These are phyloP conservation scores for Colletotrichum godetiae DNA, from an alignment of 2,329 filamentous ascomycete genomes.

Conservation along the genomic window DNA sequence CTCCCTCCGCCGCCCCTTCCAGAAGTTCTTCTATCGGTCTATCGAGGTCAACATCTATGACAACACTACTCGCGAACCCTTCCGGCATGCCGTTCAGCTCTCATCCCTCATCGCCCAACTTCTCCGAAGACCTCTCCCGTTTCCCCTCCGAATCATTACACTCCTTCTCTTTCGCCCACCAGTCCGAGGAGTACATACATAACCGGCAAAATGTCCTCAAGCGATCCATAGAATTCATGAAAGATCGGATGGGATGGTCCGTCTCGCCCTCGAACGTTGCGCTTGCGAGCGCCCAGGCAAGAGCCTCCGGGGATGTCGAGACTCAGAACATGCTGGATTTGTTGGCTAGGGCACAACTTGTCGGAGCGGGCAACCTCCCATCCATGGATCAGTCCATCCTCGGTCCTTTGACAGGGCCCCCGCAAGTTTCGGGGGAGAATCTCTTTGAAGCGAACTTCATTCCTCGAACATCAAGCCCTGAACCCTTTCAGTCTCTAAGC, in stretches of 20 bases:
- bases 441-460: slow-evolving; percentile 87
- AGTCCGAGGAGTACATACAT: slow-evolving; percentile 91
- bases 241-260: slow-evolving; percentile 87
- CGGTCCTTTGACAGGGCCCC: slow-evolving; percentile 82
- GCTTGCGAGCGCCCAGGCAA: slow-evolving; percentile 85
- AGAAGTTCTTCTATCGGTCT: slow-evolving; percentile 67
- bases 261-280: slow-evolving; percentile 73
- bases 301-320: slow-evolving; percentile 84
- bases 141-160: slow-evolving; percentile 97
- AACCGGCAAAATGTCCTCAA: slow-evolving; percentile 94
- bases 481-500: slow-evolving; percentile 51
- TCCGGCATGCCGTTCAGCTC: slow-evolving; percentile 66
- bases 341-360: slow-evolving; percentile 82
- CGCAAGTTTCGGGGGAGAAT: slow-evolving; percentile 78
- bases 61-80: slow-evolving; percentile 70
- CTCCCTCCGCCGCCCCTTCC: slow-evolving; percentile 73
- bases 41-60: slow-evolving; percentile 79
- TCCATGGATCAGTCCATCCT: slow-evolving; percentile 55
- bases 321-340: slow-evolving; percentile 92
- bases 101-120: slow-evolving; percentile 78
- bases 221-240: slow-evolving; percentile 96
- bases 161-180: slow-evolving; percentile 97
- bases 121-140: slow-evolving; percentile 87
- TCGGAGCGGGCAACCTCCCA: slow-evolving; percentile 74
- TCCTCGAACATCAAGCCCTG: slow-evolving; percentile 63